A percentile compares a stretch with the other conserved stretches of the same genome.
Conservation (phyloP, 2,329 filamentous ascomycete genomes). For the Diplodia intermedia region DNA sequence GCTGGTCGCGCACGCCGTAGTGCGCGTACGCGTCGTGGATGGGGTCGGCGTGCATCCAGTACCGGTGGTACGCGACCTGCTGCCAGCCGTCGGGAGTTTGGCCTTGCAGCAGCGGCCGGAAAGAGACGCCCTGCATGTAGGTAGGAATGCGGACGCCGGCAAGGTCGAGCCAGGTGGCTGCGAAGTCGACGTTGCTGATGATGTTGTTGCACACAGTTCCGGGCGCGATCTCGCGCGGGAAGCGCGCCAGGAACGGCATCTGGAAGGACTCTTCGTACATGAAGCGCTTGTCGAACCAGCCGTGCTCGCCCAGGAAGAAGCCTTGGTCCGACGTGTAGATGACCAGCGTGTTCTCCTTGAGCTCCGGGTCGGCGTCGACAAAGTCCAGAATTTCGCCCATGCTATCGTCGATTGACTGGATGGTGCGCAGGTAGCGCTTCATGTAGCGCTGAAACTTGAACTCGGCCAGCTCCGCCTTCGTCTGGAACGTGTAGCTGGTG, state of each 20-base stretch:
- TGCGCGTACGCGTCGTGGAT: constrained; percentile 61
- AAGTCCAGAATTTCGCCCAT: constrained; percentile 59
- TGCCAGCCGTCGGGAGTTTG: constrained; percentile 55
- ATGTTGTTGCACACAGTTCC: constrained; percentile 56
- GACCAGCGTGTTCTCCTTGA: constrained; percentile 58
- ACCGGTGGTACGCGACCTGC: constrained; percentile 62
- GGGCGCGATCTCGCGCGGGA: constrained; percentile 52
- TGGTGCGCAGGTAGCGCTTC: constrained; percentile 62
- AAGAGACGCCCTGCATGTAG: constrained; percentile 62
- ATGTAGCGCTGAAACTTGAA: constrained; percentile 66
- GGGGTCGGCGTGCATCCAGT: constrained; percentile 63
- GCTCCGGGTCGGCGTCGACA: constrained; percentile 50
- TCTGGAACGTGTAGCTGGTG: constrained; percentile 55
- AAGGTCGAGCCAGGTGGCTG: constrained; percentile 58
- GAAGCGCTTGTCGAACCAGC: constrained; percentile 66
- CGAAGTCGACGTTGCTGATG: constrained; percentile 63
- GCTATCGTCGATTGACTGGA: constrained; percentile 61
- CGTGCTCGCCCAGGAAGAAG: constrained; percentile 64
- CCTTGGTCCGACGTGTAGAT: constrained; percentile 64
- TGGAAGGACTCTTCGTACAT: constrained; percentile 66
- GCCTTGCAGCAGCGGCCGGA: constrained; percentile 49
- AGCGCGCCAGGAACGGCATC: constrained; percentile 61
- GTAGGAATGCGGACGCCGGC: constrained; percentile 52
- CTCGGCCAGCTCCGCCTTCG: constrained; percentile 52
- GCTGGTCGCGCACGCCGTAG: constrained; percentile 59